These are phyloP conservation scores for Pleurotus giganteus DNA, from an alignment of 768 basidiomycete species.

Conservation along the genomic window DNA sequence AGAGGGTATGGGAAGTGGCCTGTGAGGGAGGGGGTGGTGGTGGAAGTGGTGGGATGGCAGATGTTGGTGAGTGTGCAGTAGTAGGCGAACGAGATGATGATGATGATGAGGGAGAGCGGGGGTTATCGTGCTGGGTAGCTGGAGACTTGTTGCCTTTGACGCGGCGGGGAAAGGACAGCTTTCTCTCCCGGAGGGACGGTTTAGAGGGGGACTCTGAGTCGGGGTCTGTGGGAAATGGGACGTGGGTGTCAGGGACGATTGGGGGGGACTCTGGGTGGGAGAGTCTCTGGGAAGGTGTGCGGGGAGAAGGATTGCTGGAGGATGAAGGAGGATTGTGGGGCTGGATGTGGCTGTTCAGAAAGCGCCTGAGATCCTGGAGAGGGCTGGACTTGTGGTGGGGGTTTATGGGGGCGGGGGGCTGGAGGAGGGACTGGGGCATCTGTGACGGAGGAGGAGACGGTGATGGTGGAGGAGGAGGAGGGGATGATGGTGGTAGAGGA, in stretches of 20 bases:
- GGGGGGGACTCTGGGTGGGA: neutral
- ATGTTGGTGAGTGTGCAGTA: constrained; percentile 22
- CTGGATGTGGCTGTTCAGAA: constrained; percentile 85
- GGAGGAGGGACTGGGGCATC: constrained; percentile 35
- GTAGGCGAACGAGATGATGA: constrained; percentile 24
- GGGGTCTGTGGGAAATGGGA: constrained; percentile 3
- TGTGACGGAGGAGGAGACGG: constrained; percentile 26
- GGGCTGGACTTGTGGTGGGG: constrained; percentile 64
- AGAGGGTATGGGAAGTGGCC: constrained; percentile 8
- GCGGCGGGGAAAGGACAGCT: constrained; percentile 28
- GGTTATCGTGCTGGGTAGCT: constrained; percentile 36
- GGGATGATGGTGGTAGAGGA: constrained; percentile 35
- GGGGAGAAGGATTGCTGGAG: constrained; percentile 10
- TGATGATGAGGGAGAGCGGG: constrained; percentile 38
- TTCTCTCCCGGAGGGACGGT: constrained; percentile 11
- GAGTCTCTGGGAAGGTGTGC: neutral
- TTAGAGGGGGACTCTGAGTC: constrained; percentile 5
- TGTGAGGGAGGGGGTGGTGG: constrained; percentile 11
- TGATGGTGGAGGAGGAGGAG: constrained; percentile 34
- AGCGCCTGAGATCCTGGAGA: constrained; percentile 39
- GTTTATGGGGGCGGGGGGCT: constrained; percentile 51
- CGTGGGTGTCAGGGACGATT: neutral
- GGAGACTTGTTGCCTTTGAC: constrained; percentile 18
- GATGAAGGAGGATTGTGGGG: constrained; percentile 19
- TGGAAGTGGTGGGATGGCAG: constrained; percentile 10